phyloP scores from a whole-genome alignment of 2,329 filamentous ascomycete genomes.

The Diaporthe citriasiana region DNA sequence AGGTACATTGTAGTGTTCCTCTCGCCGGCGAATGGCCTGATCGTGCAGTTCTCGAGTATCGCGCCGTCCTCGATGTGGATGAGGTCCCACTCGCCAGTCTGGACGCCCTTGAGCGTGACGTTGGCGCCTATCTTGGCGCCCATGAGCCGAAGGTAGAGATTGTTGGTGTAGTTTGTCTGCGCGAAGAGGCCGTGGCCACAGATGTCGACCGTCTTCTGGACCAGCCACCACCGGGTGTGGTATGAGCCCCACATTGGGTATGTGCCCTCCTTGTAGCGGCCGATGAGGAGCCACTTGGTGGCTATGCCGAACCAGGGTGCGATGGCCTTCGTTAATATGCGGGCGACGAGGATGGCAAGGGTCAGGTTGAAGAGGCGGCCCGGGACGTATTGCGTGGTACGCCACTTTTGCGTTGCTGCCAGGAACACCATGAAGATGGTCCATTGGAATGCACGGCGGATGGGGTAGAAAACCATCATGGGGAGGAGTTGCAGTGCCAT shows the following conservation, averaged over 20 bases:
- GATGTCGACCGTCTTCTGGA: conserved; percentile 65
- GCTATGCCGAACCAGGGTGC: conserved; percentile 63
- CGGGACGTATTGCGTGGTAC: conserved; percentile 55
- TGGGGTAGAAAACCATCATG: conserved; percentile 63
- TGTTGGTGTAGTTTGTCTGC: conserved; percentile 54
- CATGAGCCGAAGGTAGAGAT: conserved; percentile 65
- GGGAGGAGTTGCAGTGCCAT: conserved; percentile 66
- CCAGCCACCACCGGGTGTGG: conserved; percentile 72
- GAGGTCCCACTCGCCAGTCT: conserved; percentile 69
- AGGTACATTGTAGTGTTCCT: conserved; percentile 72
- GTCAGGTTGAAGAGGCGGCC: conserved; percentile 65
- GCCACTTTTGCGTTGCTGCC: conserved; percentile 55
- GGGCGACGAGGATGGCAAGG: conserved; percentile 59
- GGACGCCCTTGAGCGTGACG: conserved; percentile 61
- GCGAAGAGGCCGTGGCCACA: conserved; percentile 63
- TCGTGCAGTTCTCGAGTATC: conserved; percentile 61
- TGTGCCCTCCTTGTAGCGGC: conserved; percentile 64
- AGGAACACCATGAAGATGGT: conserved; percentile 65
- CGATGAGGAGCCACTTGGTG: conserved; percentile 69
- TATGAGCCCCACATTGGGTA: conserved; percentile 73
- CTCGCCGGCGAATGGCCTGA: conserved; percentile 68
- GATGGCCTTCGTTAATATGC: conserved; percentile 55
- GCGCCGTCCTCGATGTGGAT: conserved; percentile 67
- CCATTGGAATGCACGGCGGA: conserved; percentile 66
- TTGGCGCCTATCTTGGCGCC: conserved; percentile 67